Evolutionary conservation across 116 monocot genomes (phyloP).

Genomic region (Cymodocea nodosa): DNA sequence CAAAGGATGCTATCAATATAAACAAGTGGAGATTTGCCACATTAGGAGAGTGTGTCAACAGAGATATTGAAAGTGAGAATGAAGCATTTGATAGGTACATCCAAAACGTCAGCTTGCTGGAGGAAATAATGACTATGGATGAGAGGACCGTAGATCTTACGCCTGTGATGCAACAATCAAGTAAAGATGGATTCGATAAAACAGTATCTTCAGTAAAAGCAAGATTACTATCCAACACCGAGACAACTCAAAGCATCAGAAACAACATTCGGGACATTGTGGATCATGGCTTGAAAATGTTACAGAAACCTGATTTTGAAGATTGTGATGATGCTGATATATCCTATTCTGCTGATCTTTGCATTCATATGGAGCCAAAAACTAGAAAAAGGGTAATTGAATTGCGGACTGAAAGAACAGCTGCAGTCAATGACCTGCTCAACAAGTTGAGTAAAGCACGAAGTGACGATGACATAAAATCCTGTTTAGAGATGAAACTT

Average conservation of each 20-base stretch:
- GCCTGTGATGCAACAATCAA: not conserved
- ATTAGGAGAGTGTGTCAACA: slow-evolving; percentile 52
- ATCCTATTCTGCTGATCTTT: slow-evolving; percentile 1
- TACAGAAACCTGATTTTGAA: not conserved
- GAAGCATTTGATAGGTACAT: slow-evolving; percentile 84
- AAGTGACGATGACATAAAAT: slow-evolving; percentile 15
- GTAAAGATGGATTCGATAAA: not conserved
- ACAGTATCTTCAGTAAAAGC: slow-evolving; percentile 8
- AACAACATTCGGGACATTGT: slow-evolving; percentile 7
- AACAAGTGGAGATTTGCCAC: slow-evolving; percentile 83
- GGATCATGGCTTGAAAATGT: slow-evolving; percentile 4
- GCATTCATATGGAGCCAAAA: slow-evolving; percentile 5
- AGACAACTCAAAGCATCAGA: not conserved
- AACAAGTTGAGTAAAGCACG: slow-evolving; percentile 18
- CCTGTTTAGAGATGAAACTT: slow-evolving; percentile 10
- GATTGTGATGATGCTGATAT: not conserved
- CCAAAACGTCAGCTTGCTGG: slow-evolving; percentile 47
- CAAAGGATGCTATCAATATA: slow-evolving; percentile 57
- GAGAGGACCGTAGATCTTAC: not conserved
- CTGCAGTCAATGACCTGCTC: slow-evolving; percentile 9
- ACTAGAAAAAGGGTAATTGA: slow-evolving; percentile 10
- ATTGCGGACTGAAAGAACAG: slow-evolving; percentile 6
- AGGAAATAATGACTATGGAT: slow-evolving; percentile 36
- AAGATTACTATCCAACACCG: slow-evolving; percentile 7
- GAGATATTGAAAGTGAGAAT: slow-evolving; percentile 57